These are phyloP conservation scores for Xylaria multiplex DNA, from an alignment of 2,329 filamentous ascomycete genomes.

Conservation along the genomic window DNA sequence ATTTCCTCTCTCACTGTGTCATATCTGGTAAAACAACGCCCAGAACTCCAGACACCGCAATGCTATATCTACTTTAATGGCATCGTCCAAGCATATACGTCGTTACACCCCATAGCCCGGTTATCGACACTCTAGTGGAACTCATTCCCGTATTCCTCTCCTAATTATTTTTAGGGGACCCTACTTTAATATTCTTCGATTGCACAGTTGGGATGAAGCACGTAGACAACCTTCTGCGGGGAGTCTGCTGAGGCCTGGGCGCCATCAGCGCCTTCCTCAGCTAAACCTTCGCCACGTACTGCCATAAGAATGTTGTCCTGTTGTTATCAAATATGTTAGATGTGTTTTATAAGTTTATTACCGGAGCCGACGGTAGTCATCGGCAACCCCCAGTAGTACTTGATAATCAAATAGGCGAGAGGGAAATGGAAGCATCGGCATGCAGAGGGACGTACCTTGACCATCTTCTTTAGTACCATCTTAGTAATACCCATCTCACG, in stretches of 20 bases:
- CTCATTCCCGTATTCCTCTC: background rate
- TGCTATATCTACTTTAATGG: conserved; percentile 14
- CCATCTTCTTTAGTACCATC: conserved; percentile 92
- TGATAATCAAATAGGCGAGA: background rate
- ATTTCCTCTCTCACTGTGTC: conserved; percentile 6
- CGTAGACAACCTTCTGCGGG: conserved; percentile 74
- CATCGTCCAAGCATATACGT: conserved; percentile 4
- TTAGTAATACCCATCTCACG: conserved; percentile 61
- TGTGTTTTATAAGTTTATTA: background rate
- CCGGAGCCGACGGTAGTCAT: background rate
- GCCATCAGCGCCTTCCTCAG: conserved; percentile 55
- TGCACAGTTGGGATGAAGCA: conserved; percentile 93
- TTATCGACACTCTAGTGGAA: background rate
- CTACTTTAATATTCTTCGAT: conserved; percentile 66
- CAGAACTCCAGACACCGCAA: conserved; percentile 29
- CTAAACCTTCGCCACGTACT: conserved; percentile 70
- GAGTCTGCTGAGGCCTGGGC: conserved; percentile 53
- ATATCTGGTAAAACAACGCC: conserved; percentile 19
- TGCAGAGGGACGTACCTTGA: conserved; percentile 75
- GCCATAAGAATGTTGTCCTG: conserved; percentile 90
- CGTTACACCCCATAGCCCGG: background rate
- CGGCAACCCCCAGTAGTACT: background rate
- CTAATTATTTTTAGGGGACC: background rate
- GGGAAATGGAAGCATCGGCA: background rate
- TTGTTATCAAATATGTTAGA: conserved; percentile 49